Conservation (phyloP, 1,139 yeast genomes). For the Sugiyamaella xylanicola region DNA sequence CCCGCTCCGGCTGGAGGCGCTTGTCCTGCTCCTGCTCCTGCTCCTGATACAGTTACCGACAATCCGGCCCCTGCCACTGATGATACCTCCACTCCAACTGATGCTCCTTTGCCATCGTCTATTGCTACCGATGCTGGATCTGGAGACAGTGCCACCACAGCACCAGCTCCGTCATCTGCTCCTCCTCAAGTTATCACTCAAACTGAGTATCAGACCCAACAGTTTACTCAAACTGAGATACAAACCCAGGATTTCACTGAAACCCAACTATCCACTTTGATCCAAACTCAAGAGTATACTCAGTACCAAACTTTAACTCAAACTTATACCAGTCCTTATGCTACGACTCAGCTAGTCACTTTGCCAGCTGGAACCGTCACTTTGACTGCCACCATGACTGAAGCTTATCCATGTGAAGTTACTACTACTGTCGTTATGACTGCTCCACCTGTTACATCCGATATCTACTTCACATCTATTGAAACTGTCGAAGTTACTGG, state of each 20-base stretch:
- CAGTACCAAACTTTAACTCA: conserved; percentile 17
- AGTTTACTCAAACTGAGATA: conserved; percentile 2
- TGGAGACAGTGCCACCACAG: not conserved
- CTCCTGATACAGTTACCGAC: conserved; percentile 11
- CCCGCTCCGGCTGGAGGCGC: conserved; percentile 17
- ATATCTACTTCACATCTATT: conserved; percentile 8
- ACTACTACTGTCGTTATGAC: conserved; percentile 23
- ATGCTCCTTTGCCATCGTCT: not conserved
- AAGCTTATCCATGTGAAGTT: conserved; percentile 17
- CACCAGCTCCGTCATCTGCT: not conserved
- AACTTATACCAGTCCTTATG: conserved; percentile 8
- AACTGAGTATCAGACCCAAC: not conserved
- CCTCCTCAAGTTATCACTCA: conserved; percentile 6
- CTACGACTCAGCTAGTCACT: conserved; percentile 16
- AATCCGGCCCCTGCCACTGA: conserved; percentile 11
- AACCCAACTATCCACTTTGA: not conserved
- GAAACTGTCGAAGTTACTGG: conserved; percentile 21
- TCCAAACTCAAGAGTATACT: conserved; percentile 11
- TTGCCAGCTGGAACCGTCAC: conserved; percentile 17
- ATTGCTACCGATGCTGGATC: not conserved
- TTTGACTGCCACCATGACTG: conserved; percentile 20
- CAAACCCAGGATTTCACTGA: conserved; percentile 5
- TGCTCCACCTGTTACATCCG: conserved; percentile 20
- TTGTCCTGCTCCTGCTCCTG: conserved; percentile 5
- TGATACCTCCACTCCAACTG: conserved; percentile 9